Percentiles rank a stretch among this genome's conserved stretches.
These are phyloP conservation scores for Fimicolochytrium jonesii DNA, from an alignment of 192 early-diverging fungal genomes.

Conservation along the genomic window DNA sequence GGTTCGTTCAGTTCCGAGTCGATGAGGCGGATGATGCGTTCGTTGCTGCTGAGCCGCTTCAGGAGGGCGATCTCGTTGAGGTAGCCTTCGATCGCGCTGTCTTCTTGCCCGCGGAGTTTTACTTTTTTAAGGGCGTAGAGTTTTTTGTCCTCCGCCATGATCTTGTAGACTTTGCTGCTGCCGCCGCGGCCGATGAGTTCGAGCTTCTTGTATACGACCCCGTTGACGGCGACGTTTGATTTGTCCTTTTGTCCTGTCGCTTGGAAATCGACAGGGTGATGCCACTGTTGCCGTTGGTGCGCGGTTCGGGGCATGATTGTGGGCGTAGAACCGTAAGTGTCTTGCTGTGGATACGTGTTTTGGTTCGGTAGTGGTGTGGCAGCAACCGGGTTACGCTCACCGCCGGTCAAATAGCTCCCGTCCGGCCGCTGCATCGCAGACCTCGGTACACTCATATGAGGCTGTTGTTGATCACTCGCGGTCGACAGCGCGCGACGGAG, in stretches of 20 bases:
- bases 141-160: conserved; percentile 55
- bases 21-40: conserved; percentile 73
- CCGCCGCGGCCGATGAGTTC: conserved; percentile 76
- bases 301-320: no score
- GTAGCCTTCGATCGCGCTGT: conserved; percentile 63
- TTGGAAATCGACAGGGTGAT: no score
- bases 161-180: conserved; percentile 86
- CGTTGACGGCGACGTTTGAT: conserved; percentile 32
- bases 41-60: conserved; percentile 54
- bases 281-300: conserved; percentile 3
- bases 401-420: no score
- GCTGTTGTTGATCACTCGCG: no score
- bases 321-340: no score
- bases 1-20: conserved; percentile 68
- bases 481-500: background rate
- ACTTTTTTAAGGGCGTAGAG: conserved; percentile 84
- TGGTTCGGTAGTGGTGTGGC: no score
- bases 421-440: no score
- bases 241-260: conserved; percentile 10
- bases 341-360: no score
- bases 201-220: conserved; percentile 31
- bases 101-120: conserved; percentile 62
- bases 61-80: conserved; percentile 82
- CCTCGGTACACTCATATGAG: no score
- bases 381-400: no score